Base-by-base conservation (phyloP, 805 yeast species). In the Naumovozyma baii region DNA sequence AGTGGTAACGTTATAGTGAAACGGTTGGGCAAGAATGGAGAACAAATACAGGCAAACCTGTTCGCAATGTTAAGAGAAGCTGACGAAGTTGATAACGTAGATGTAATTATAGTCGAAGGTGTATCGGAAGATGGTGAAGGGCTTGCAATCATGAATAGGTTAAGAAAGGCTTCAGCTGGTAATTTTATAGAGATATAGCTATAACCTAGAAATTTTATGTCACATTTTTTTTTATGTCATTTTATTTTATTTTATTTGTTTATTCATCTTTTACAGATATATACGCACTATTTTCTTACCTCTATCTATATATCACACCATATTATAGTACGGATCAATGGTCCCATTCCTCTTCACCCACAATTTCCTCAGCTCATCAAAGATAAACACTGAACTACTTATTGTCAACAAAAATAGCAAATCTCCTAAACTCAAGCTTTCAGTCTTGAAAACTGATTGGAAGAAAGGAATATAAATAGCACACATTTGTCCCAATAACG, bases 381-480 rank as follows among this genome's bases (percentile, higher is more conserved):
- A 85, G 56, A 86, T 65, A 65, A 88, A 78, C 1, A 92, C 96
- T 3, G 84, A 67, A 57, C 95, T 83, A 34, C 95, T 74, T 26
- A 88, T 64, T 13, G 64, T 43, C 3, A 74, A 45, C 52, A 90
- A 70, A 49, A 78, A 77, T 13, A 76, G 31, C 51, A 90, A 62
- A 59, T 92, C 99, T 13, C 70, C 63, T 5, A 87, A 55, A 36
- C 74, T 67, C 42, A 92, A 69, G 0, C 96, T 86, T 63, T 92
- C 99, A 3, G 99, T 92, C 59, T 92, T 96, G 73, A 92, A 92
- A 41, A 92, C 76, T 5, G 76, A 59, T 64, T 92, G 98, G 71
- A 92, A 83, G 53, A 88, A 87, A 44, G 96, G 95, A 33, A 90
- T 73, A 59, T 92, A 92, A 40, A 92, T 80, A 13, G 95, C 98